Conservation (phyloP, 257 asterid genomes). For the Mitragyna speciosa region DNA sequence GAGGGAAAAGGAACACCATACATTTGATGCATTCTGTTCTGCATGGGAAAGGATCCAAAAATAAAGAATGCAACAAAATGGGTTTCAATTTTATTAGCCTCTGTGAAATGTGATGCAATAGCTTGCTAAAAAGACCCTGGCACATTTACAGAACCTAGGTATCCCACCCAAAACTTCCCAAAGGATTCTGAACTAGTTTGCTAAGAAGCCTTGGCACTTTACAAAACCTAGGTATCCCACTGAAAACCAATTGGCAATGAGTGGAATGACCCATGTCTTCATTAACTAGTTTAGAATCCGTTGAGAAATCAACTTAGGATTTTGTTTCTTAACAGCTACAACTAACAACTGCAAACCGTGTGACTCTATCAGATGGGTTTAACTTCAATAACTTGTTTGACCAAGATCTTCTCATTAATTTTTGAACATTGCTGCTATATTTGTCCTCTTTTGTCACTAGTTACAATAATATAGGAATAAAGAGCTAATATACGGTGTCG, state of each 20-base stretch:
- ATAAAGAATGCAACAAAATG: slow-evolving; percentile 3
- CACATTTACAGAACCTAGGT: not conserved
- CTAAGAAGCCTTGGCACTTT: too few species aligned
- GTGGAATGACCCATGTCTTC: too few species aligned
- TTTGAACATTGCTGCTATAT: too few species aligned
- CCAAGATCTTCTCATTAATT: not conserved
- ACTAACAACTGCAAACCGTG: not conserved
- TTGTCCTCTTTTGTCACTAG: not conserved
- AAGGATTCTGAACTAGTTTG: too few species aligned
- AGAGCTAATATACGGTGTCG: too few species aligned
- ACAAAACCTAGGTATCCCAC: too few species aligned
- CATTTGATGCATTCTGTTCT: not conserved
- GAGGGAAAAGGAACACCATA: not conserved
- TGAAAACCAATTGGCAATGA: too few species aligned
- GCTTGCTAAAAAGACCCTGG: not conserved
- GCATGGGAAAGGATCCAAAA: not conserved
- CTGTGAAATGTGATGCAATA: not conserved
- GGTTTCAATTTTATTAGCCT: not conserved
- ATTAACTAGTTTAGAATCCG: too few species aligned
- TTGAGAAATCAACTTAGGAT: too few species aligned
- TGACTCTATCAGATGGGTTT: not conserved
- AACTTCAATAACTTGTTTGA: not conserved
- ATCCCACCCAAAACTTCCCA: too few species aligned
- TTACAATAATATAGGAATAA: not conserved
- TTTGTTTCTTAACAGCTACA: too few species aligned